Evolutionary conservation across 805 yeast genomes (phyloP).

Genomic region (Kodamaea nitidulidarum): DNA sequence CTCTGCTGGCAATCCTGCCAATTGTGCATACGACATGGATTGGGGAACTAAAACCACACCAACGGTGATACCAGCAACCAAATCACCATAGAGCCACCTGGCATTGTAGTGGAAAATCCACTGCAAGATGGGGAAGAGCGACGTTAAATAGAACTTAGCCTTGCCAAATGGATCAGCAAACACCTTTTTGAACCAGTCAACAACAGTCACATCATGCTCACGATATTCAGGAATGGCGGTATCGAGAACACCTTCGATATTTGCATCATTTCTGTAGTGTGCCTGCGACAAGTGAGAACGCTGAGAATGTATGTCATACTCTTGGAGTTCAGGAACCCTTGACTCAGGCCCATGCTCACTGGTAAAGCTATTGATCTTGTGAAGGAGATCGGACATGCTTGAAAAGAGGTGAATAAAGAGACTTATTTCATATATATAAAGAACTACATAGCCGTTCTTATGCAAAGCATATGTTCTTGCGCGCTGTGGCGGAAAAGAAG

Average conservation of each 20-base stretch:
- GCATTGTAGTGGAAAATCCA: constrained; percentile 85
- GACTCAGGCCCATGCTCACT: constrained; percentile 16
- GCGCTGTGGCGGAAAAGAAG: constrained; percentile 4
- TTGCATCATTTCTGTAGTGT: neutral
- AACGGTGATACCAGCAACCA: constrained; percentile 90
- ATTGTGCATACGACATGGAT: constrained; percentile 89
- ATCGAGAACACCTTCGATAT: constrained; percentile 5
- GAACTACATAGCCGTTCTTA: constrained; percentile 1
- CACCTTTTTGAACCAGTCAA: constrained; percentile 26
- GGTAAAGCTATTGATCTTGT: constrained; percentile 8
- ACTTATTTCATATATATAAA: neutral
- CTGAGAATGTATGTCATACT: constrained; percentile 14
- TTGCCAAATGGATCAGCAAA: constrained; percentile 37
- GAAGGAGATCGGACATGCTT: constrained; percentile 13
- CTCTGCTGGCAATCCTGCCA: constrained; percentile 77
- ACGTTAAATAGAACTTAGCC: constrained; percentile 46
- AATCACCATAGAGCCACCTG: constrained; percentile 75
- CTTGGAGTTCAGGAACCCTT: constrained; percentile 20
- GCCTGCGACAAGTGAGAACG: constrained; percentile 10
- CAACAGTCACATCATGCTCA: constrained; percentile 32
- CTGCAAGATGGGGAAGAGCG: constrained; percentile 72
- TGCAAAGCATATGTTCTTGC: neutral
- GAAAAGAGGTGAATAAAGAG: neutral
- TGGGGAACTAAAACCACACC: constrained; percentile 94
- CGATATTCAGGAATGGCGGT: constrained; percentile 34